Conservation (phyloP, 768 basidiomycete species). For the Gyrodon lividus region DNA sequence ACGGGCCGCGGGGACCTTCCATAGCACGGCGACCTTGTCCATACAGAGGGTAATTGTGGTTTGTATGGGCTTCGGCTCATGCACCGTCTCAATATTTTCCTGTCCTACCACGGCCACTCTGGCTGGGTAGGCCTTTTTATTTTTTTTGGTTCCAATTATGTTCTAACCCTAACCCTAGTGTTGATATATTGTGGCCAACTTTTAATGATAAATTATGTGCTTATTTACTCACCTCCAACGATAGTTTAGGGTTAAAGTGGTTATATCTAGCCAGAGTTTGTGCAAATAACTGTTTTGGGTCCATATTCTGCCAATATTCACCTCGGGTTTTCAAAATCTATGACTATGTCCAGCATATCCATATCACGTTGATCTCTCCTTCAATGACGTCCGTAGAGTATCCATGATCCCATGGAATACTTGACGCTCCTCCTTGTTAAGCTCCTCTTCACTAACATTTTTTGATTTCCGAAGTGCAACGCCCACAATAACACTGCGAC, state of each 20-base stretch:
- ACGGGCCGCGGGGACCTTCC: conserved; percentile 52
- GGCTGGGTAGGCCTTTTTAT: conserved; percentile 45
- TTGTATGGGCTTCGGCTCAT: conserved; percentile 67
- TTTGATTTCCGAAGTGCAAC: conserved; percentile 56
- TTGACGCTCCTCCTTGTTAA: conserved; percentile 41
- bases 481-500: conserved; percentile 70
- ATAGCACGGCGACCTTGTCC: conserved; percentile 60
- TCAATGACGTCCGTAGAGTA: conserved; percentile 40
- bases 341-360: no score
- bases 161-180: conserved; percentile 32
- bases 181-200: neutral
- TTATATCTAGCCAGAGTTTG: neutral
- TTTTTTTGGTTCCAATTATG: conserved; percentile 24
- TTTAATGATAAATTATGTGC: no score
- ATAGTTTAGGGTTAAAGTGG: no score
- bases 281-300: neutral
- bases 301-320: no score
- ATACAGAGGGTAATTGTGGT: conserved; percentile 40
- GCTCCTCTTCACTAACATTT: conserved; percentile 21
- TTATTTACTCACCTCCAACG: no score
- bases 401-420: conserved; percentile 53
- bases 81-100: conserved; percentile 83
- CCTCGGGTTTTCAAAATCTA: no score
- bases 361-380: neutral
- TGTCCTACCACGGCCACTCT: conserved; percentile 58